These are phyloP conservation scores for Neurospora crassa DNA, from an alignment of 2,329 filamentous ascomycete species.

Conservation along the genomic window DNA sequence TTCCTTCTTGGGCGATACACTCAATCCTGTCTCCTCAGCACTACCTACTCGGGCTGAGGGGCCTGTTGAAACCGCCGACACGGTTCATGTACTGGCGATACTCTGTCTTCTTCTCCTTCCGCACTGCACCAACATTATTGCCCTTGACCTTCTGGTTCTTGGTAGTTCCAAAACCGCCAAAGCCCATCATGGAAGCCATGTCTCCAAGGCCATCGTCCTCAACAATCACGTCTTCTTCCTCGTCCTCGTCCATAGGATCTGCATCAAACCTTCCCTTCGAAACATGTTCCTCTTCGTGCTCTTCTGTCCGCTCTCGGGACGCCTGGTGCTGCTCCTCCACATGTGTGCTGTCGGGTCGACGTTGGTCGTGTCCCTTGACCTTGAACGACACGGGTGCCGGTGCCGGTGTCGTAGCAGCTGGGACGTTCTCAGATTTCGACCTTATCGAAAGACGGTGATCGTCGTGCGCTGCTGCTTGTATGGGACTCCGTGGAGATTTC, in stretches of 20 bases:
- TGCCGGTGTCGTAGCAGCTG: not conserved
- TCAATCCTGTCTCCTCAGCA: not conserved
- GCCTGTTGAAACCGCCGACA: conserved; percentile 71
- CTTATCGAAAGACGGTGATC: conserved; percentile 12
- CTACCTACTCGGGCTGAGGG: conserved; percentile 50
- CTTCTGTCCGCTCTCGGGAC: not conserved
- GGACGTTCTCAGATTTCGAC: conserved; percentile 8
- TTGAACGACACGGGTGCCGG: conserved; percentile 18
- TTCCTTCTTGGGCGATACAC: not conserved
- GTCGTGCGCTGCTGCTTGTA: not conserved
- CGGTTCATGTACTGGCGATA: conserved; percentile 97
- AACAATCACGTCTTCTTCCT: conserved; percentile 43
- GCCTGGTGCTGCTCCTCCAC: conserved; percentile 9
- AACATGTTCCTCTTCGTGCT: conserved; percentile 10
- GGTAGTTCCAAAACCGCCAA: conserved; percentile 74
- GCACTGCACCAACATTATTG: conserved; percentile 72
- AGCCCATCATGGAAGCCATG: conserved; percentile 86
- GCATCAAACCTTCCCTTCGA: conserved; percentile 15
- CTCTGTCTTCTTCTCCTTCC: conserved; percentile 89
- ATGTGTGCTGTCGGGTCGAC: conserved; percentile 9
- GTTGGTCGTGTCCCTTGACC: conserved; percentile 13
- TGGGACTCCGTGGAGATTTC: not conserved
- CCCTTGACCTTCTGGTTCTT: conserved; percentile 83
- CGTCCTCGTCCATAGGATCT: conserved; percentile 26
- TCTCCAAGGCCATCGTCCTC: conserved; percentile 59